Base-by-base conservation (phyloP, 768 basidiomycete genomes). In the Daedaleopsis sinensis region DNA sequence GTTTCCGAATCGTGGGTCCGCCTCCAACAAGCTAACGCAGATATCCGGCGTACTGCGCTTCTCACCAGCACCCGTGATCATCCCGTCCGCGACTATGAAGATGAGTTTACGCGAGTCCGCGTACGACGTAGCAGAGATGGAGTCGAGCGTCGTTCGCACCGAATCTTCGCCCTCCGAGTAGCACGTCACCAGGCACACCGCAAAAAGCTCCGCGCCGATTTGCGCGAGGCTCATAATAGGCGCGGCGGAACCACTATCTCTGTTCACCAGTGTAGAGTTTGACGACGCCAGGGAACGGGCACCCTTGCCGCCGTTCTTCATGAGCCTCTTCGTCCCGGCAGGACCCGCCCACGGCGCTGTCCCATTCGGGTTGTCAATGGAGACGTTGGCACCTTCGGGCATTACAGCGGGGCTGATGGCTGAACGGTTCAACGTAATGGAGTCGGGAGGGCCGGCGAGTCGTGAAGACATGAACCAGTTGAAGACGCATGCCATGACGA, bases 21-120 rank as follows among this genome's bases (percentile, higher is more conserved):
- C 91, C 67, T 98, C 95, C 52, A 99, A 74, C 57, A 99, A 73
- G 43, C 87, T 82, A 44, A 98, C 96, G 70, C 96, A 98, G 49
- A 94, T 95, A 73, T 99, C 97, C 8, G 97, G 97, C 8, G 97
- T 99, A 64, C 93, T 95, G 68, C 80, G 81, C 77, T 95, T 96
- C 80, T 98, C 97, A 38, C 97, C 97, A 5, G 90, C 90, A 37
- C 97, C 97, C 0, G 96, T 98, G 65, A 99, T 95, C 94, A 99
- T 97, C 1, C 97, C 97, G 73, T 99, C 97, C 50, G 95, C 95
- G 12, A 99, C 90, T 58, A 99, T 80, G 73, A 98, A 96, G 51
- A 99, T 74, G 21, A 99, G 80, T 72, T 99, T 99, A 60, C 97
- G 82, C 44, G 86, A 80, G 76, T 98, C 97, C 5, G 94, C 93